phyloP scores from a whole-genome alignment of 2,329 filamentous ascomycete species.

The Penicillium paneum region DNA sequence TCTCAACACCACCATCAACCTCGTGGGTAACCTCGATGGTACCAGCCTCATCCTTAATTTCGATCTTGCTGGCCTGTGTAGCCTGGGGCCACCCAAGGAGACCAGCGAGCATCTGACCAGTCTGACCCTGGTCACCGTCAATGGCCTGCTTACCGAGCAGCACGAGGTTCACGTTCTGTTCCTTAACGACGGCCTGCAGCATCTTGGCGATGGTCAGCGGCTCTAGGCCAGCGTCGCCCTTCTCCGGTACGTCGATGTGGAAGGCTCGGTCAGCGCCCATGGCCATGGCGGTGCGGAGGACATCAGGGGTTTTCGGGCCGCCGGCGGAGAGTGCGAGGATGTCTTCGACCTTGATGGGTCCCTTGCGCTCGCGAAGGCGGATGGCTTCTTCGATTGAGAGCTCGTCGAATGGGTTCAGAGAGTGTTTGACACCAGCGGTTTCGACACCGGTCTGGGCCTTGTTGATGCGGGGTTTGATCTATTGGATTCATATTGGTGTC shows the following conservation, averaged over 20 bases:
- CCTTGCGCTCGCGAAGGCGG: slow-evolving; percentile 85
- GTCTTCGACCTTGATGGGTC: slow-evolving; percentile 74
- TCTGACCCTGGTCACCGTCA: slow-evolving; percentile 93
- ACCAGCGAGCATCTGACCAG: slow-evolving; percentile 95
- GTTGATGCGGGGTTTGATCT: slow-evolving; percentile 70
- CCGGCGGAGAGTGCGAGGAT: slow-evolving; percentile 89
- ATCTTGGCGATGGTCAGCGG: slow-evolving; percentile 91
- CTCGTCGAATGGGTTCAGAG: slow-evolving; percentile 99
- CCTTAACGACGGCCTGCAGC: slow-evolving; percentile 72
- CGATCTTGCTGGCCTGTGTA: slow-evolving; percentile 83
- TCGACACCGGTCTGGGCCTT: slow-evolving; percentile 80
- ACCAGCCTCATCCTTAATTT: slow-evolving; percentile 66
- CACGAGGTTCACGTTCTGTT: slow-evolving; percentile 86
- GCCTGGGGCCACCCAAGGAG: slow-evolving; percentile 90
- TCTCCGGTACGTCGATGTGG: slow-evolving; percentile 76
- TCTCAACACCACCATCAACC: slow-evolving; percentile 94
- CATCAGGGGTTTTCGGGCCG: slow-evolving; percentile 80
- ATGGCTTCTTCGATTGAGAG: slow-evolving; percentile 96
- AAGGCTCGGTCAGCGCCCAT: slow-evolving; percentile 95
- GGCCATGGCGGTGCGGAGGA: slow-evolving; percentile 93
- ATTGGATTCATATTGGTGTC: neutral
- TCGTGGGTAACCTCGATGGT: slow-evolving; percentile 77
- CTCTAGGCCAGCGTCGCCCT: slow-evolving; percentile 66
- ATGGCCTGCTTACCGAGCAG: slow-evolving; percentile 97
- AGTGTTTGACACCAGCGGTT: slow-evolving; percentile 90